Base-by-base conservation (phyloP, 1,284 basidiomycete species). In the Uromyces viciae-fabae region DNA sequence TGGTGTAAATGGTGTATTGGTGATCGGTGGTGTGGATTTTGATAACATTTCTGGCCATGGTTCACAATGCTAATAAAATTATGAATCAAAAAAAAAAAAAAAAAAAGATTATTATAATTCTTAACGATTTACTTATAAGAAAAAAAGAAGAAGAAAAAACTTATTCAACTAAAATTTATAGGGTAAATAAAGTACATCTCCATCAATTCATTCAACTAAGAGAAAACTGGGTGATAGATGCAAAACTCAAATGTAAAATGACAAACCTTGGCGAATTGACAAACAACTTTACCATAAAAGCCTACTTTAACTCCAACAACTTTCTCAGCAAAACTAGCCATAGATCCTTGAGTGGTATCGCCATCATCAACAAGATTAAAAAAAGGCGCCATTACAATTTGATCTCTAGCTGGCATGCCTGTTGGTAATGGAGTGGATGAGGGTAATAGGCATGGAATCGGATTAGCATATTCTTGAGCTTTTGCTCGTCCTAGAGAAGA, bases 11-110 rank as follows among this genome's bases (percentile, higher is more conserved):
- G 92, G 92, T 0, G 92, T 91, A 81, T 92, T 91, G 4, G 89
- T 87, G 80, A 94, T 89, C 0, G 92, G 92, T 54, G 93, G 93
- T 69, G 90, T 88, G 22, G 93, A 92, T 71, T 88, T 89, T 25
- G 88, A 88, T 82, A 94, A 88, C 92, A 96, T 94, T 83, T 92
- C 89, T 0, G 90, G 92, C 94, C 94, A 96, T 5, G 90, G 91
- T 82, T 90, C 88, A 60, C 94, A 91, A 85, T 95, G 94, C 83
- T 82, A 40, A 42, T n/a, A n/a, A 72, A 54, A 52, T 81, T 74
- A 25, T 33, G 11, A 46, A 58, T 56, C 71, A 73, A 28, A 22
- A 3, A 46, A 8, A 1, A n/a, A 22, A 52, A 3, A 28, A 68
- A 52, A 11, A 71, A 0, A 62, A 52, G 46, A 52, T 52, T 19